phyloP scores from a whole-genome alignment of 305 asterid genomes.

The Solanum aculeatissimum region DNA sequence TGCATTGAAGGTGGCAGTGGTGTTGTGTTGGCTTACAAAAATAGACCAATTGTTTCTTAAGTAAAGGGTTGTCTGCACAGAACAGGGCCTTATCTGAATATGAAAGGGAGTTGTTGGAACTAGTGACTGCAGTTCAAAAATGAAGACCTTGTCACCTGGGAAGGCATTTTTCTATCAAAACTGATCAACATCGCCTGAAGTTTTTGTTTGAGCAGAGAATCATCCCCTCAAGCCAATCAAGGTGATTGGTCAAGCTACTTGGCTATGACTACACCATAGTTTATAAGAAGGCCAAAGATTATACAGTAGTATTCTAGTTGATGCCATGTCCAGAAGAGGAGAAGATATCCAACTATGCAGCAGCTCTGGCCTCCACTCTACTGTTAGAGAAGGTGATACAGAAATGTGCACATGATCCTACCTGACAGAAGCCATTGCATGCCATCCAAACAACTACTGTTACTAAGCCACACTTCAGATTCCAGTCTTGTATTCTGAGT shows the following conservation, averaged over 20 bases:
- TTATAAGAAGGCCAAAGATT: background rate
- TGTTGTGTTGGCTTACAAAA: background rate
- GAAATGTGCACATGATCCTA: background rate
- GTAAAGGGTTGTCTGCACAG: background rate
- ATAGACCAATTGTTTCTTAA: background rate
- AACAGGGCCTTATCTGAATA: background rate
- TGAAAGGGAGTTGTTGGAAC: background rate
- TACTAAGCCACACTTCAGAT: background rate
- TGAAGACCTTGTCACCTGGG: background rate
- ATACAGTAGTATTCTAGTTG: background rate
- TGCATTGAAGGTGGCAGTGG: background rate
- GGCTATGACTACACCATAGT: background rate
- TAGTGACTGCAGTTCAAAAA: background rate
- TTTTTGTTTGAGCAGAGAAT: background rate
- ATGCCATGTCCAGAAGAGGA: background rate
- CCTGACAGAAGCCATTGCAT: background rate
- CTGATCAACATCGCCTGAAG: background rate
- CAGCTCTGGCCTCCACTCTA: background rate
- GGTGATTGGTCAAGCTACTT: background rate
- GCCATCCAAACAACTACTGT: background rate
- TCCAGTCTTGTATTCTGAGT: background rate
- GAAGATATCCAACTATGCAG: background rate
- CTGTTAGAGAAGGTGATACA: background rate
- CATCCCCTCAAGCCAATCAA: background rate
- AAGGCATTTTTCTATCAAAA: too few species aligned